A percentile compares a stretch with the other conserved stretches of the same genome.
Conservation (phyloP, 768 basidiomycete species). For the Rhizopogon vesiculosus region DNA sequence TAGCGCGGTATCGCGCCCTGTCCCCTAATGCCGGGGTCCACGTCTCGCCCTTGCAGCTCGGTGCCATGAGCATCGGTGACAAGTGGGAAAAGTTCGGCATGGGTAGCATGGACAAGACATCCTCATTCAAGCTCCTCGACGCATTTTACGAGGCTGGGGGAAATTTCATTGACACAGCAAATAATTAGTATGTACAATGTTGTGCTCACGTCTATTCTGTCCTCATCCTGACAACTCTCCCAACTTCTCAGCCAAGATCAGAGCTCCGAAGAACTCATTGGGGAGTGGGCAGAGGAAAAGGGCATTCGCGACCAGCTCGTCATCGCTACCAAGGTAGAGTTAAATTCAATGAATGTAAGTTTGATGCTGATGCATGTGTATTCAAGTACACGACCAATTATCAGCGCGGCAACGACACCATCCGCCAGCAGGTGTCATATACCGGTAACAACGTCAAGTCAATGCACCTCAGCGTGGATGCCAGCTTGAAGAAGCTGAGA, state of each 20-base stretch:
- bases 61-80: slow-evolving; percentile 45
- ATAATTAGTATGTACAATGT: slow-evolving; percentile 29
- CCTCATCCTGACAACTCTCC: not conserved
- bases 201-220: not conserved
- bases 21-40: slow-evolving; percentile 37
- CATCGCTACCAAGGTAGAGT: slow-evolving; percentile 36
- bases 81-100: slow-evolving; percentile 16
- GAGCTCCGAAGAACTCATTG: slow-evolving; percentile 38
- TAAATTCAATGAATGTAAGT: not conserved
- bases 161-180: slow-evolving; percentile 44
- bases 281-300: slow-evolving; percentile 43
- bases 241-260: slow-evolving; percentile 27
- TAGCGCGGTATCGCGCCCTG: slow-evolving; percentile 34
- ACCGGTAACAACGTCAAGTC: slow-evolving; percentile 41
- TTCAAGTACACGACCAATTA: slow-evolving; percentile 17
- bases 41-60: slow-evolving; percentile 45
- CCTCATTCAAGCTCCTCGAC: slow-evolving; percentile 40
- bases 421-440: slow-evolving; percentile 24
- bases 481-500: slow-evolving; percentile 41
- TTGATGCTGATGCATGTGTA: not conserved
- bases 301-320: slow-evolving; percentile 41
- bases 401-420: slow-evolving; percentile 14
- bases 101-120: slow-evolving; percentile 38
- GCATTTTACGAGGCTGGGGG: slow-evolving; percentile 37
- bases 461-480: slow-evolving; percentile 33